Conservation (phyloP, 2,329 filamentous ascomycete genomes). For the Hymenoscyphus scutula region DNA sequence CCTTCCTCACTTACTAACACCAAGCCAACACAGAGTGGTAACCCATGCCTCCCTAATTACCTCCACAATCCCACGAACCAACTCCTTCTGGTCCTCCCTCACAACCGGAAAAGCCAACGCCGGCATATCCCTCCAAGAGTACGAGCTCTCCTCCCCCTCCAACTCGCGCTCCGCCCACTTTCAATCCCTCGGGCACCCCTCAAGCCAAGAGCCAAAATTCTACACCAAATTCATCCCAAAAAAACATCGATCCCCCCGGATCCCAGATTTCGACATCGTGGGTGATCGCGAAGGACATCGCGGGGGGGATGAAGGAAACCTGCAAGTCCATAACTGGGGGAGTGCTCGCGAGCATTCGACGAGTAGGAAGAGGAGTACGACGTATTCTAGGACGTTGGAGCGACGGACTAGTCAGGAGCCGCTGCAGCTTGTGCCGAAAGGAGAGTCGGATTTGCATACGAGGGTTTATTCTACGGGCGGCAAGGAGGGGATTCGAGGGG, state of each 20-base stretch:
- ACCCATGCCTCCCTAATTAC: slow-evolving; percentile 12
- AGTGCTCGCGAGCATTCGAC: background rate
- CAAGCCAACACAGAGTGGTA: background rate
- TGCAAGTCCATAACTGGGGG: background rate
- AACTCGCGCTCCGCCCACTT: background rate
- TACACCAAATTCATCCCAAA: no score
- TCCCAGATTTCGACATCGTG: no score
- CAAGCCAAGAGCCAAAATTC: no score
- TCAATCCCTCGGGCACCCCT: no score
- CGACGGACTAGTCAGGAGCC: slow-evolving; percentile 2
- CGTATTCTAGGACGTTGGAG: background rate
- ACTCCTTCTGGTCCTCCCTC: slow-evolving; percentile 17
- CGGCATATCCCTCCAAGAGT: slow-evolving; percentile 14
- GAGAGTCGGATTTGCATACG: no score
- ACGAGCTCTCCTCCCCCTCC: slow-evolving; percentile 11
- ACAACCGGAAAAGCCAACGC: slow-evolving; percentile 11
- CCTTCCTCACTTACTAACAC: no score
- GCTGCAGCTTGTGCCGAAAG: background rate
- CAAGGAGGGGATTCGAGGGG: no score
- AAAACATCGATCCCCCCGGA: no score
- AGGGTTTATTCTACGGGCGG: no score
- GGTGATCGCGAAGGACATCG: no score
- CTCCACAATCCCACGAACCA: slow-evolving; percentile 16
- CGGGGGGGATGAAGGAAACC: no score
- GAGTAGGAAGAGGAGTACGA: background rate